A percentile compares a stretch with the other conserved stretches of the same genome.
phyloP scores from a whole-genome alignment of 441 rosid species.

The Macaranga tanarius region DNA sequence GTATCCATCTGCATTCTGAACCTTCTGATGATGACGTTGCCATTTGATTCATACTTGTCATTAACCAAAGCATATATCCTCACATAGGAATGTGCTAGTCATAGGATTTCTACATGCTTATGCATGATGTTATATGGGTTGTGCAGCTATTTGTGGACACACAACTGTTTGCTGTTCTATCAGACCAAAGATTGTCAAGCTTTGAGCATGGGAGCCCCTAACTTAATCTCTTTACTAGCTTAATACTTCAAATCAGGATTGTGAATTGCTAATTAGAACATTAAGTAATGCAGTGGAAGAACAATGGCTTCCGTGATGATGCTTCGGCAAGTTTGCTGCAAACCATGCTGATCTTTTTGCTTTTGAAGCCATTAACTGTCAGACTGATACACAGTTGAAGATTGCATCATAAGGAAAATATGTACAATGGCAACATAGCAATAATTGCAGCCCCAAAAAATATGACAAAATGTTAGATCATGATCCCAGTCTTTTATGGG shows the following conservation, averaged over 20 bases:
- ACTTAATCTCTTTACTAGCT: slow-evolving; percentile 17
- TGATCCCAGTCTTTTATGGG: slow-evolving; percentile 37
- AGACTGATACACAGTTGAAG: slow-evolving; percentile 4
- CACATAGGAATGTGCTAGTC: background rate
- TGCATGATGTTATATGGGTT: slow-evolving; percentile 13
- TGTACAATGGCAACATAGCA: slow-evolving; percentile 22
- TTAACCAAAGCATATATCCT: background rate
- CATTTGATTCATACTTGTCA: background rate
- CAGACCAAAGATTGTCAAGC: slow-evolving; percentile 75
- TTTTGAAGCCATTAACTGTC: slow-evolving; percentile 16
- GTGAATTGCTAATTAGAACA: slow-evolving; percentile 10
- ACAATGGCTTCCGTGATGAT: background rate
- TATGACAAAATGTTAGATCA: slow-evolving; percentile 15
- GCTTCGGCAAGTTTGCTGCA: background rate
- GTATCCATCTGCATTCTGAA: background rate
- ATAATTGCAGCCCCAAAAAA: background rate
- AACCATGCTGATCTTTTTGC: background rate
- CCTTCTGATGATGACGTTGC: background rate
- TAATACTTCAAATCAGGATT: slow-evolving; percentile 10
- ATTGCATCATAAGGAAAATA: background rate
- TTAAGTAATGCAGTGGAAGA: slow-evolving; percentile 13
- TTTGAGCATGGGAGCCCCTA: slow-evolving; percentile 60
- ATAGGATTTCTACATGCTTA: background rate
- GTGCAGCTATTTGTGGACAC: slow-evolving; percentile 87
- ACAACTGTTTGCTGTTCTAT: slow-evolving; percentile 78